phyloP scores from a whole-genome alignment of 768 basidiomycete species.

The Rubroboletus pulcherrimus region DNA sequence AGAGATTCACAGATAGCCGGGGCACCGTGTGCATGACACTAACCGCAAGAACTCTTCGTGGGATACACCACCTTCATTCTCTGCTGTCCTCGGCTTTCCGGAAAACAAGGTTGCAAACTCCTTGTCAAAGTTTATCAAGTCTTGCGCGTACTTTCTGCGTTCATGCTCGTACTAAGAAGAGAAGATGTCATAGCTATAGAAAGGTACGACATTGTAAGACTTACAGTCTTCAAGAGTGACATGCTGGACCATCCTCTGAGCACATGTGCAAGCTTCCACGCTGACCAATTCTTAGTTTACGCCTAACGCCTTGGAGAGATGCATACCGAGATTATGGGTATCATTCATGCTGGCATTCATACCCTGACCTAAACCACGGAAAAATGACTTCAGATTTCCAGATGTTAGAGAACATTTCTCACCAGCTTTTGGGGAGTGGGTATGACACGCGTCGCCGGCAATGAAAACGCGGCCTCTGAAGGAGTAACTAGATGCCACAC shows the following conservation, averaged over 20 bases:
- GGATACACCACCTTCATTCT: constrained; percentile 32
- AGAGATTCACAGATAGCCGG: background rate
- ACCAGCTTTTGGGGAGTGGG: constrained; percentile 67
- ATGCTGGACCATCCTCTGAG: constrained; percentile 2
- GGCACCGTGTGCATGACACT: background rate
- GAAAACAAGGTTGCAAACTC: constrained; percentile 65
- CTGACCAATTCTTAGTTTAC: constrained; percentile 45
- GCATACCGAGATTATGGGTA: constrained; percentile 61
- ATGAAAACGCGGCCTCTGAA: constrained; percentile 68
- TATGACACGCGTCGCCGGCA: constrained; percentile 72
- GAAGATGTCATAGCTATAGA: background rate
- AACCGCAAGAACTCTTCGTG: constrained; percentile 37
- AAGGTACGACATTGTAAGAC: constrained; percentile 3
- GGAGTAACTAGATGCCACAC: constrained; percentile 63
- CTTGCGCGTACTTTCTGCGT: constrained; percentile 63
- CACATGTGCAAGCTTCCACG: constrained; percentile 48
- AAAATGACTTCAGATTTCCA: background rate
- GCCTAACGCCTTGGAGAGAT: constrained; percentile 17
- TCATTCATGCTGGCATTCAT: constrained; percentile 80
- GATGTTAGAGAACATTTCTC: background rate
- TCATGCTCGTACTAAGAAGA: constrained; percentile 62
- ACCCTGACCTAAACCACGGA: constrained; percentile 50
- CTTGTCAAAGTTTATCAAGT: constrained; percentile 70
- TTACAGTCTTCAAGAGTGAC: constrained; percentile 34
- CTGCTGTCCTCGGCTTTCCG: constrained; percentile 53